phyloP scores from a whole-genome alignment of 2,329 filamentous ascomycete species.

The Fusarium verrucosum region DNA sequence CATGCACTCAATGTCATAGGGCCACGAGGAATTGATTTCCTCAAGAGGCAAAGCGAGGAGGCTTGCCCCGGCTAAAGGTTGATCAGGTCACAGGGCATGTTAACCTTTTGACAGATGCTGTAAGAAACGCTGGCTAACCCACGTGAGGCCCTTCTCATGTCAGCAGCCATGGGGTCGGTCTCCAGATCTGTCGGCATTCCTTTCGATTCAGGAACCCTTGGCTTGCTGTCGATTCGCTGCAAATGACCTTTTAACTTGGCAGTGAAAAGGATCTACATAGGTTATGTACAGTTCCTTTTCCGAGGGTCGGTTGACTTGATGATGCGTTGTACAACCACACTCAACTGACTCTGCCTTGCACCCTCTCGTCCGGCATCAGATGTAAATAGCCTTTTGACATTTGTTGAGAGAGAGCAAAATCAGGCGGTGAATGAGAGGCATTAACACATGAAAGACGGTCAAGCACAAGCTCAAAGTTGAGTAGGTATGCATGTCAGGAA shows the following conservation, averaged over 20 bases:
- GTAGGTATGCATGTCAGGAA: conserved; percentile 5
- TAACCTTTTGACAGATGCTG: conserved; percentile 10
- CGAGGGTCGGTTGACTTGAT: neutral
- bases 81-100: conserved; percentile 29
- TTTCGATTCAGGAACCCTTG: conserved; percentile 28
- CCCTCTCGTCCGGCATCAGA: conserved; percentile 3
- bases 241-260: conserved; percentile 23
- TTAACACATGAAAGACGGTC: conserved; percentile 33
- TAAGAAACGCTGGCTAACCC: conserved; percentile 1
- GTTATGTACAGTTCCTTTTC: conserved; percentile 5
- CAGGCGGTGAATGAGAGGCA: conserved; percentile 33
- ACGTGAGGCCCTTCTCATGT: conserved; percentile 32
- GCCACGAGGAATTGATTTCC: conserved; percentile 25
- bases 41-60: conserved; percentile 11
- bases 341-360: neutral
- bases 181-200: conserved; percentile 36
- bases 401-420: conserved; percentile 5
- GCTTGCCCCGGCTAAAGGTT: conserved; percentile 29
- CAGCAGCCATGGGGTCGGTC: conserved; percentile 28
- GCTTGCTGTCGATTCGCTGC: conserved; percentile 5
- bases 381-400: neutral
- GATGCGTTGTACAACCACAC: neutral
- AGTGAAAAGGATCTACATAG: conserved; percentile 8
- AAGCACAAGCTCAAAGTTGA: conserved; percentile 23
- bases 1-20: conserved; percentile 33